Evolutionary conservation across 495 filamentous ascomycete genomes (phyloP), one percentile per base, ranked within the genome.

Genomic region (Thozetella sp.): DNA sequence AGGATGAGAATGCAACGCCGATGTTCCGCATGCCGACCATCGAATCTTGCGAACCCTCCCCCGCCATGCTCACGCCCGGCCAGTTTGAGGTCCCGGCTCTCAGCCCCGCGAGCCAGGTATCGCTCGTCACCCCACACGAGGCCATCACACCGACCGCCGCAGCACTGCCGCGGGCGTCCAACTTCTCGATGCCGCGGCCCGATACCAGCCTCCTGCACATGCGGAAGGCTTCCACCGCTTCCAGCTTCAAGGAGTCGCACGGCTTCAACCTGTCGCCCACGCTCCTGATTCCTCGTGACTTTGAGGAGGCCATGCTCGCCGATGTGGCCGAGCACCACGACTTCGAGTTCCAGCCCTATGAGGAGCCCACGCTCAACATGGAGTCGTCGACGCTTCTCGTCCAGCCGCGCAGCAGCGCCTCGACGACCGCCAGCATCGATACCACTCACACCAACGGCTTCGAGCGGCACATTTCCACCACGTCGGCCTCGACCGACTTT

Each of bases 191-290:
- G 60, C 25, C 54, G 62, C 25, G 34, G 55, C 1, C 68, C 60
- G 26, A 27, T 67, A 61, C 46, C 57, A 70, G 24, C 25, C 60
- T 62, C 1, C 65, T 67, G 4, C 66, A 71, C 51, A 67, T 65
- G 10, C 67, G 74, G 25, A 70, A 72, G 43, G 65, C 70, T 4
- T 82, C 81, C 1, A 69, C 77, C 48, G 79, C 76, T 10, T 78
- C 74, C 15, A 83, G 76, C 64, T 83, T 82, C 67, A 79, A 79
- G 59, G 83, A 84, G 63, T 78, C 75, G 12, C 82, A 86, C 55
- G 80, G 80, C 51, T 84, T 86, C 64, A 73, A 66, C 54, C 66
- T 86, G 4, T 84, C 82, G 22, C 83, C 83, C 3, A 79, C 80
- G 15, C 73, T 84, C 43, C 67, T 86, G 25, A 83, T 86, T 19